Percentiles rank a stretch among this genome's conserved stretches.
Conservation (phyloP, 1,284 basidiomycete genomes). For the Trichosporon inkin region DNA sequence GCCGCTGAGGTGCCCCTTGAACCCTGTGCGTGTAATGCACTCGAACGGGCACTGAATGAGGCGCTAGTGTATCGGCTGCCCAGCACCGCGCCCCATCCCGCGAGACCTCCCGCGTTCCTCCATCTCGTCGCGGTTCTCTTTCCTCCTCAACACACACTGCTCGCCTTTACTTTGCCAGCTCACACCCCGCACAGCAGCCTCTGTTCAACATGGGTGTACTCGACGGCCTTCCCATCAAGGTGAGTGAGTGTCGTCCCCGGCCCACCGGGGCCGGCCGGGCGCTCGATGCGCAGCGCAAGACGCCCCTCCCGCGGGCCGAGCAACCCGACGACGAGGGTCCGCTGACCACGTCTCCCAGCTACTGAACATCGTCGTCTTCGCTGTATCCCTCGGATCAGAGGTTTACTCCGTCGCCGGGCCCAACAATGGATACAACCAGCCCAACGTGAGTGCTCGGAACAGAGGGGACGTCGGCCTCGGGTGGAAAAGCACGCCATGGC, state of each 20-base stretch:
- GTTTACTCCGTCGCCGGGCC: slow-evolving; percentile 71
- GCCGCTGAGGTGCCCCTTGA: too few species aligned
- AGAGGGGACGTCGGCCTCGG: background rate
- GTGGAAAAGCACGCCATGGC: slow-evolving; percentile 34
- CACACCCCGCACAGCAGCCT: background rate
- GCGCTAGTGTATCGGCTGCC: too few species aligned
- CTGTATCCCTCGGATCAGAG: slow-evolving; percentile 16
- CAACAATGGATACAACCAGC: slow-evolving; percentile 54
- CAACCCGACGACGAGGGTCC: background rate
- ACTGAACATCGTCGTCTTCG: slow-evolving; percentile 59
- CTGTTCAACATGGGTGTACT: slow-evolving; percentile 31
- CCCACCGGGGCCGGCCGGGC: background rate
- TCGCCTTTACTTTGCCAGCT: slow-evolving; percentile 8
- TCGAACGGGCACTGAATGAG: too few species aligned
- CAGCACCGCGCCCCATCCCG: too few species aligned
- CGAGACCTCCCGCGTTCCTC: background rate
- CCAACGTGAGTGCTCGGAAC: slow-evolving; percentile 26
- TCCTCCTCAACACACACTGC: slow-evolving; percentile 1
- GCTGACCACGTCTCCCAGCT: slow-evolving; percentile 51
- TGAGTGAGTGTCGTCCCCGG: slow-evolving; percentile 50
- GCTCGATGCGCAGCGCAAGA: background rate
- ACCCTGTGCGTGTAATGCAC: too few species aligned
- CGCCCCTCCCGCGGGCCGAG: background rate
- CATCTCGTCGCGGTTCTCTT: slow-evolving; percentile 1
- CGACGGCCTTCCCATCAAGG: slow-evolving; percentile 75